These are phyloP conservation scores for Prunus mongolica DNA, from an alignment of 306 rosid species.

Conservation along the genomic window DNA sequence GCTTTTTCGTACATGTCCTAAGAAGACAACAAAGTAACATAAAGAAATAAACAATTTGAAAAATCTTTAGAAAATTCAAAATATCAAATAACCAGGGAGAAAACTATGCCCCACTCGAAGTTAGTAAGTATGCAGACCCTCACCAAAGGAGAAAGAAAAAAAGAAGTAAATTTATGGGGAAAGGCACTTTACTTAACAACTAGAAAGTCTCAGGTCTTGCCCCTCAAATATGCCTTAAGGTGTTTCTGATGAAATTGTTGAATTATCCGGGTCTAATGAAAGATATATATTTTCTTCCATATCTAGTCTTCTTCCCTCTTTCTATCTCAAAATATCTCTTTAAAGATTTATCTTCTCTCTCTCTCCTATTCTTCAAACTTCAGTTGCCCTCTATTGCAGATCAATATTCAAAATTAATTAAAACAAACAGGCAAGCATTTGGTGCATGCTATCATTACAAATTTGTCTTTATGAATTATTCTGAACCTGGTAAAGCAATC, in stretches of 20 bases:
- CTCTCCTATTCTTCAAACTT: background rate
- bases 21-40: conserved; percentile 13
- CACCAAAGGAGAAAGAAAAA: background rate
- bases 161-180: background rate
- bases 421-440: no score
- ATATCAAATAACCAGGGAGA: background rate
- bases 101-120: background rate
- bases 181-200: background rate
- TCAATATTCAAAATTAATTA: no score
- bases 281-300: background rate
- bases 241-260: background rate
- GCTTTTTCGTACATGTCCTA: conserved; percentile 89
- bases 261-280: background rate
- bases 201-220: background rate
- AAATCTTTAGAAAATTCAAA: background rate
- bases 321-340: no score
- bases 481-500: no score
- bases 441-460: no score
- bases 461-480: no score
- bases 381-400: background rate
- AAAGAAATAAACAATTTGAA: background rate
- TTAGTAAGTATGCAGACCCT: background rate
- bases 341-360: background rate
- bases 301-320: background rate
- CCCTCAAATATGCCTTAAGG: background rate